Evolutionary conservation across 768 basidiomycete species (phyloP), one percentile per base, ranked within the genome.

Genomic region (Rhizopogon vinicolor): DNA sequence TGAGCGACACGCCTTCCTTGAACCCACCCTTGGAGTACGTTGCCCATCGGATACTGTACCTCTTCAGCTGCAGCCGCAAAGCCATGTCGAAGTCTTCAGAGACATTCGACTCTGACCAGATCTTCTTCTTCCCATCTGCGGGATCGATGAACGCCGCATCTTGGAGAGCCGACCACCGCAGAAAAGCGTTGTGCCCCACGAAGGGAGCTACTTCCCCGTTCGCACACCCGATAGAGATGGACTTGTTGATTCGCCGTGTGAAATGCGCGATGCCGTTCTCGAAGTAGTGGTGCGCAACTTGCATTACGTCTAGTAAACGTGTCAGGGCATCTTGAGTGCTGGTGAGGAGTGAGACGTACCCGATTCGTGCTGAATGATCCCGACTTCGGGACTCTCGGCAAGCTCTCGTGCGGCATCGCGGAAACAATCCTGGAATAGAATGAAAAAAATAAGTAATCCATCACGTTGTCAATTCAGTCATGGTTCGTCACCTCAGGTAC

Each of bases 351-450:
- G 4, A 18, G 7, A 61, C 66, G 63, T 59, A 81, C 79, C 89
- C 2, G 89, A 91, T 64, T 89, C 89, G 64, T 96, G 93, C 65
- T 95, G 93, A 53, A 95, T 93, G 75, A 95, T 93, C 12, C 87
- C 91, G 41, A 93, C 86, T 44, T 94, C 88, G 0, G 91, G 91
- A 60, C 86, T 87, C 67, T 88, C 85, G 12, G 80, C 72, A 55
- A 93, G 75, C 67, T 93, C 91, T 40, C 87, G 82, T 9, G 89
- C 90, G 3, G 91, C 91, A 72, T 93, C 92, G 52, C 89, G 79
- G 70, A 94, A 84, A 66, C 91, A 94, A 69, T 94, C 91, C 81
- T 85, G 54, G 22, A 41, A n/a, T n/a, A n/a, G 7, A 29, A 37
- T 12, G 9, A 16, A 13, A 18, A 12, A 13, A 14, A 22, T 12